Conservation (phyloP, 345 rosid genomes). For the Hibiscus trionum region DNA sequence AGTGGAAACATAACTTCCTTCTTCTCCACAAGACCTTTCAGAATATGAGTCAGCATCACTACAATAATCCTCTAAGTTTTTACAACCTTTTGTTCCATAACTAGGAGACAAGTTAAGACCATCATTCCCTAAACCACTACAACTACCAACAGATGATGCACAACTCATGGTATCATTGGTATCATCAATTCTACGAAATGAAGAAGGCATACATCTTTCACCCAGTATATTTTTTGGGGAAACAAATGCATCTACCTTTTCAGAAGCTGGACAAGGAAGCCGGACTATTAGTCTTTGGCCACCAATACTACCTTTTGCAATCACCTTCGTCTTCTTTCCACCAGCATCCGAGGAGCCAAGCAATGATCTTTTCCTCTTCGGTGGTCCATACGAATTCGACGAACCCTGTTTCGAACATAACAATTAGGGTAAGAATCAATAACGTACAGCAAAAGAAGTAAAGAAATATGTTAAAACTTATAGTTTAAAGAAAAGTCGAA, state of each 20-base stretch:
- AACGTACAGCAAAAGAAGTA: background rate
- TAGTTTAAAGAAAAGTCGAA: no score
- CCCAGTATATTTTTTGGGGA: constrained; percentile 11
- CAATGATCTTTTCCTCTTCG: background rate
- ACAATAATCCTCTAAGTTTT: background rate
- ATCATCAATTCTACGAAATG: constrained; percentile 27
- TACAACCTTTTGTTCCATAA: constrained; percentile 1
- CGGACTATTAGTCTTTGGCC: background rate
- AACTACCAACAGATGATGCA: constrained; percentile 61
- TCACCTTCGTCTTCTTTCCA: background rate
- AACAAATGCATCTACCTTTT: constrained; percentile 14
- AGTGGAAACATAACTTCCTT: background rate
- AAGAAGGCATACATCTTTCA: constrained; percentile 30
- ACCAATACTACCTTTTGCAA: background rate
- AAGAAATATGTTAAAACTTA: background rate
- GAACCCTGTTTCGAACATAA: background rate
- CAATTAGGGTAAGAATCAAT: background rate
- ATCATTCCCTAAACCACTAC: constrained; percentile 38
- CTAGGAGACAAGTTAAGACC: constrained; percentile 14
- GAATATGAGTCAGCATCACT: background rate
- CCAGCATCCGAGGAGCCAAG: background rate
- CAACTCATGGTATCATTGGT: constrained; percentile 34
- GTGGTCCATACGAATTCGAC: background rate
- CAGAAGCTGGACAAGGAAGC: background rate
- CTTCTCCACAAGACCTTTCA: background rate